Evolutionary conservation across 2,329 filamentous ascomycete genomes (phyloP).

Genomic region (Aspergillus quadricinctus): DNA sequence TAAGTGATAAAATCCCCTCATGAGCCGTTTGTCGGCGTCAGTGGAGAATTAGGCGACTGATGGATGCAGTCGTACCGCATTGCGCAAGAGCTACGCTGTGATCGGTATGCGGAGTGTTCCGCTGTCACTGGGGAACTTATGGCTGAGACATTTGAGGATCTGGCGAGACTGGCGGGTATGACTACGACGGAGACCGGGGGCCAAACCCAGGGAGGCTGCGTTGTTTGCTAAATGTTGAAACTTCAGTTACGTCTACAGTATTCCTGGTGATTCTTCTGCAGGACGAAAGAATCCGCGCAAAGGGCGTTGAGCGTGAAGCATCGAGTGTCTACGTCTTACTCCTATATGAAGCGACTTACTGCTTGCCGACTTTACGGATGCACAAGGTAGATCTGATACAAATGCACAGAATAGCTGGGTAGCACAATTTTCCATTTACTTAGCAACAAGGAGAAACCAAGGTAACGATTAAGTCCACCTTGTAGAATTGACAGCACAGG

Average conservation of each 20-base stretch:
- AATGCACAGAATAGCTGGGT: conserved; percentile 21
- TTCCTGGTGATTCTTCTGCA: conserved; percentile 1
- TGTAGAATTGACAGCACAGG: conserved; percentile 76
- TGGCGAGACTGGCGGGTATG: conserved; percentile 55
- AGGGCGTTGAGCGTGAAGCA: too few species aligned
- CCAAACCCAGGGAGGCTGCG: conserved; percentile 42
- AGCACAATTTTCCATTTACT: conserved; percentile 33
- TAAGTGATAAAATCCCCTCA: conserved; percentile 18
- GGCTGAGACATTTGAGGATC: conserved; percentile 56
- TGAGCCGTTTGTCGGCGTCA: not conserved
- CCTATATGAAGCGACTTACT: not conserved
- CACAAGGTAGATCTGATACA: conserved; percentile 8
- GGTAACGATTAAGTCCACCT: conserved; percentile 87
- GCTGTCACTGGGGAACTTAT: conserved; percentile 58
- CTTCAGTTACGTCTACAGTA: conserved; percentile 9
- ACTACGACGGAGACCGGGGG: conserved; percentile 54
- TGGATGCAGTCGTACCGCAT: conserved; percentile 49
- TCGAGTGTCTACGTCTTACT: not conserved
- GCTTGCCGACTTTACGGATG: not conserved
- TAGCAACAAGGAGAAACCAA: conserved; percentile 47
- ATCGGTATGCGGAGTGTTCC: conserved; percentile 61
- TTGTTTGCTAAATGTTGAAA: conserved; percentile 27
- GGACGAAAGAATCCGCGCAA: not conserved
- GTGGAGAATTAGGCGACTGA: not conserved
- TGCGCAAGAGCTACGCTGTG: conserved; percentile 57